Percentiles rank a stretch among this genome's conserved stretches.
Evolutionary conservation across 1,284 basidiomycete genomes (phyloP).

Genomic region (Stereum hirsutum): DNA sequence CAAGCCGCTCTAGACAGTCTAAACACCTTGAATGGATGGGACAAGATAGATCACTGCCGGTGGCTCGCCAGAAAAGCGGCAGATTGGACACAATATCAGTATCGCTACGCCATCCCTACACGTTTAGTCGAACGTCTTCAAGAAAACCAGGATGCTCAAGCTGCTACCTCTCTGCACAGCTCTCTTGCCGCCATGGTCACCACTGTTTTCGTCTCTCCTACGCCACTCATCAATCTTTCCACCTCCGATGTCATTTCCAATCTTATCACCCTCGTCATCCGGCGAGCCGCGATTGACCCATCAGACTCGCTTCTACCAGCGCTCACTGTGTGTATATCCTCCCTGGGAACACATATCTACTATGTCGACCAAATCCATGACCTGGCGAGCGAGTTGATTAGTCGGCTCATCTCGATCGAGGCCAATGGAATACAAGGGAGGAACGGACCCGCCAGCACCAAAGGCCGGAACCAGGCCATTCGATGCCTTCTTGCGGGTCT

Average conservation of each 20-base stretch:
- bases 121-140: constrained; percentile 78
- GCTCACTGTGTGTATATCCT: constrained; percentile 75
- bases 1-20: constrained; percentile 63
- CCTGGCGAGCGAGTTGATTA: constrained; percentile 79
- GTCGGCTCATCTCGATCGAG: constrained; percentile 67
- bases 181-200: constrained; percentile 79
- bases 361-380: constrained; percentile 97
- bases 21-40: constrained; percentile 62
- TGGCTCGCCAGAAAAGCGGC: constrained; percentile 77
- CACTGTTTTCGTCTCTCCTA: constrained; percentile 75
- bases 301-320: constrained; percentile 64
- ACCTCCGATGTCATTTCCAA: constrained; percentile 84
- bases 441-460: constrained; percentile 34
- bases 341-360: constrained; percentile 85
- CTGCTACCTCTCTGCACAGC: constrained; percentile 47
- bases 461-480: constrained; percentile 58
- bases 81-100: constrained; percentile 87
- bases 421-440: constrained; percentile 43
- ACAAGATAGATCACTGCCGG: constrained; percentile 62
- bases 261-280: constrained; percentile 67
- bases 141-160: constrained; percentile 51
- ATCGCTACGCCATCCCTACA: constrained; percentile 85
- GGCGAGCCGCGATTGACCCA: constrained; percentile 55
- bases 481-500: constrained; percentile 68
- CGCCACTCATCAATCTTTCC: constrained; percentile 82